Conservation (phyloP, 371 early-diverging fungal genomes). For the Rhizopus arrhizus region DNA sequence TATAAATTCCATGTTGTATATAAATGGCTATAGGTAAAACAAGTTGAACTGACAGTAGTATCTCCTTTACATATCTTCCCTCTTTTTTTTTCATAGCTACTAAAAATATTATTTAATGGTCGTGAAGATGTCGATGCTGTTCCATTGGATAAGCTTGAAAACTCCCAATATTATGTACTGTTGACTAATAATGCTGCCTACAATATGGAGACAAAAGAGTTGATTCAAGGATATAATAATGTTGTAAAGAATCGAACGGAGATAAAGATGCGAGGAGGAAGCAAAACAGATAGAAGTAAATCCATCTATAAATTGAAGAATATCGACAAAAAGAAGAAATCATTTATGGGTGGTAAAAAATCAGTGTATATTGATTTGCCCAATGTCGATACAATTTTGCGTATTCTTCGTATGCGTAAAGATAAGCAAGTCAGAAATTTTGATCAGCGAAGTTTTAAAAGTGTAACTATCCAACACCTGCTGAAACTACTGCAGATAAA, state of each 20-base stretch:
- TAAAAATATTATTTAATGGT: slow-evolving; percentile 86
- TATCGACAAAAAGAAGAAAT: slow-evolving; percentile 39
- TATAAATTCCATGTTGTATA: slow-evolving; percentile 74
- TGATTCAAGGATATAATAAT: slow-evolving; percentile 64
- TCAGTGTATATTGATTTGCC: slow-evolving; percentile 43
- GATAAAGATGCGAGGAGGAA: slow-evolving; percentile 39
- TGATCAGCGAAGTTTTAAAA: slow-evolving; percentile 42
- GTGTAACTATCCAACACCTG: slow-evolving; percentile 33
- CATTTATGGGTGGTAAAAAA: slow-evolving; percentile 4
- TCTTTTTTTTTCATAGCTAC: slow-evolving; percentile 51
- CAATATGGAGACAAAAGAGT: slow-evolving; percentile 57
- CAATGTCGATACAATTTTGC: slow-evolving; percentile 55
- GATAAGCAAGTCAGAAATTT: slow-evolving; percentile 52
- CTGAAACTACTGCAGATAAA: slow-evolving; percentile 1
- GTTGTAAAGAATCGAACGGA: slow-evolving; percentile 47
- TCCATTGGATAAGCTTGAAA: slow-evolving; percentile 73
- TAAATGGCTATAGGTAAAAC: slow-evolving; percentile 66
- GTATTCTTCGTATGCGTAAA: slow-evolving; percentile 57
- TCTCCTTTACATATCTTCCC: neutral
- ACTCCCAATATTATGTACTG: slow-evolving; percentile 72
- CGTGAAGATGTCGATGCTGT: slow-evolving; percentile 85
- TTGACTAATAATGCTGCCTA: slow-evolving; percentile 65
- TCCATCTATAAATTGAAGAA: slow-evolving; percentile 47
- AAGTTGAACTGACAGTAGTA: slow-evolving; percentile 21
- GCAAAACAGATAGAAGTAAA: slow-evolving; percentile 47